Evolutionary conservation across 2,329 filamentous ascomycete genomes (phyloP), one percentile per base, ranked within the genome.

Genomic region (Uncinocarpus reesii): DNA sequence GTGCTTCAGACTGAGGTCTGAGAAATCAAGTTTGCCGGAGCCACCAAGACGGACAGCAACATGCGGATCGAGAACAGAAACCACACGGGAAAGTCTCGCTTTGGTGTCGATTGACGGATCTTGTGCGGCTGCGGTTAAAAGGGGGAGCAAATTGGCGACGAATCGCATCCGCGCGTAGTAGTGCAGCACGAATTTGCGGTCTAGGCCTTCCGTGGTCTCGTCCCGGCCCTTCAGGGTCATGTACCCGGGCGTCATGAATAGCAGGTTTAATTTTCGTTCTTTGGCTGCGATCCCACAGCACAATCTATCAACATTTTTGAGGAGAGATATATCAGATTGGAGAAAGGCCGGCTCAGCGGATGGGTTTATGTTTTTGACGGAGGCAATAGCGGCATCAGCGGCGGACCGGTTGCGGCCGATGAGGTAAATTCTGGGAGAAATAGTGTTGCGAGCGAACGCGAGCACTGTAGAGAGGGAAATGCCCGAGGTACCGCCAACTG

Each of bases 401-500:
- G 65, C 64, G 1, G 55, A 42, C 23, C 59, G 42, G 42, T 54
- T 61, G 2, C 75, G 68, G 0, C 75, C 74, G 20, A 78, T 54
- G 26, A 77, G 66, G 59, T 79, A 79, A 42, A 77, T 66, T 18
- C 61, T 69, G 0, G 75, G 74, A 0, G 56, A 58, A 1, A 52
- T 45, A 1, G 68, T 60, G 29, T 67, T 55, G 35, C 68, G 65
- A 15, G 68, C 64, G 41, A 77, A 71, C n/a, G 65, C 58, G 48
- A 68, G 71, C 21, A 77, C 59, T 0, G 73, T 69, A 7, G 65
- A 58, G 53, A 74, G 66, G 8, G 73, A 73, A 44, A 78, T 75
- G 18, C 75, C 76, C 21, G 67, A 68, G 1, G 74, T 79, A 32
- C 69, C 75, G 37, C 75, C 74, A 2, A 74, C 56, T 57, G 41